Base-by-base conservation (phyloP, 2,329 filamentous ascomycete genomes). In the Penicillium sp. region DNA sequence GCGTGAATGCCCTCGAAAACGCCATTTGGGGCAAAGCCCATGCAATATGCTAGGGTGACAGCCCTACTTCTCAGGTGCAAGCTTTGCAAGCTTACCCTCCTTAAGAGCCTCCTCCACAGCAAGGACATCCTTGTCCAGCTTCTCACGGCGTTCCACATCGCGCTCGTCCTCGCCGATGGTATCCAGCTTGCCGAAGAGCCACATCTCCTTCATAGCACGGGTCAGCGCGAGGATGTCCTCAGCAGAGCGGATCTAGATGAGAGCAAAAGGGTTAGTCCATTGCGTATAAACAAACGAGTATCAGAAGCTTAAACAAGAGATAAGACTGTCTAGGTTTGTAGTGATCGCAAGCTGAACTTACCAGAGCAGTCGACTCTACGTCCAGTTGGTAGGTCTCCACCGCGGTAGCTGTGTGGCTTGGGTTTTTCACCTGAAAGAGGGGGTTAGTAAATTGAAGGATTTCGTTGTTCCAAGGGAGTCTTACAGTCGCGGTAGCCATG, bases 141-240 rank as follows among this genome's bases (percentile, higher is more conserved):
- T 71, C 72, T 78, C 65, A 59, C 76, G 67, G 58, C 77, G 67
- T 66, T 77, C 66, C 11, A 72, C 64, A 52, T 78, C 75, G 21
- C 72, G 65, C 31, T 75, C 74, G 42, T 77, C 70, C 55, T 75
- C 74, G 14, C 76, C 80, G 1, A 88, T 69, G 0, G 84, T 87
- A 55, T 87, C 80, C 44, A 89, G 77, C 56, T 84, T 83, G 3
- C 87, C 87, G 64, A 88, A 88, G 6, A 88, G 76, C 87, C 87
- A 89, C 23, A 85, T 78, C 67, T 89, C 86, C 68, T 89, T 88
- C 73, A 89, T 77, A 26, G 82, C 80, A 23, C 86, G 81, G 26
- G 84, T 86, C 14, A 89, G 70, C 13, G 81, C 80, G 57, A 87
- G 78, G 11, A 88, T 77, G 54, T 88, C 85, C 73, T 89, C 86